Base-by-base conservation (phyloP, 768 basidiomycete genomes). In the Phylloporus sp. region DNA sequence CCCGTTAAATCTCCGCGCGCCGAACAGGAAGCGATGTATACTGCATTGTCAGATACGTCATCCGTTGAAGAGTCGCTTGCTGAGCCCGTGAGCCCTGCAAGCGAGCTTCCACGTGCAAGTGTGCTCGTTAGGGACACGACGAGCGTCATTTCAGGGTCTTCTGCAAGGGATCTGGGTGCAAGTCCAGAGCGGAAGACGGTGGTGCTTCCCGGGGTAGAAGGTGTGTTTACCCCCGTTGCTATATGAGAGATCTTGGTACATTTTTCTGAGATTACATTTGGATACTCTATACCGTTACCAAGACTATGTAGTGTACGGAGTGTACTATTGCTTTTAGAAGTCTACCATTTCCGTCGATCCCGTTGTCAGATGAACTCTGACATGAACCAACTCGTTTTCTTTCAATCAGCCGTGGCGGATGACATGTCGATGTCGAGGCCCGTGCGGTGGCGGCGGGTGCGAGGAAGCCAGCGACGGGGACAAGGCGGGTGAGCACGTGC, bases 61-160 rank as follows among this genome's bases (percentile, higher is more conserved):
- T 72, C 70, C 16, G 35, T 72, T n/a, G 69, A 70, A n/a, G 69
- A 70, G 34, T 71, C 69, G 2, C 57, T 71, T 4, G 62, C 54
- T 6, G 70, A 72, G 57, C 70, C 70, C 0, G 53, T 60, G 3
- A 72, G 70, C 39, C 70, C 70, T 2, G 57, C 56, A 2, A 69
- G 67, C 28, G 67, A 69, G 36, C 55, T 61, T 23, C 53, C 58
- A 3, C 59, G 67, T 18, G 26, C 54, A 8, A 59, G n/a, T 23
- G 67, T 69, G n/a, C 36, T 65, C 15, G 67, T 69, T 20, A 65
- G 61, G 48, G 69, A 69, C 46, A 57, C 65, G 32, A 65, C 35
- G 23, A 69, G 67, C 35, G 49, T 69, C 26, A 56, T 52, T 0
- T 68, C 67, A 6, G 63, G 55, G 10, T 60, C 57, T 34, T 69